Evolutionary conservation across 805 yeast species (phyloP).

Genomic region (Barnettozyma wickerhamii): DNA sequence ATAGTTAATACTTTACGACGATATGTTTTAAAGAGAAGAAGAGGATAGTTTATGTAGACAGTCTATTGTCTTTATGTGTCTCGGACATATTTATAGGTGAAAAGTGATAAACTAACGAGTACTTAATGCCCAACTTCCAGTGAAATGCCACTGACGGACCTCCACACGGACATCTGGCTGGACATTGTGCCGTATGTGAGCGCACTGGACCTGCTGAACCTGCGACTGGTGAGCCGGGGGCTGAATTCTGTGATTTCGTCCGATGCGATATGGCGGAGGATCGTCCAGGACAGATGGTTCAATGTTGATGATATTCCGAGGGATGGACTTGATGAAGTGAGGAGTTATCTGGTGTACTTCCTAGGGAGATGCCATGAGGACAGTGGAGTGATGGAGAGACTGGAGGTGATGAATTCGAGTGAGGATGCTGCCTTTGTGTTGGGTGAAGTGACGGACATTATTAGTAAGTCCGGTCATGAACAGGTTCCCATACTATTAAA

Average conservation of each 20-base stretch:
- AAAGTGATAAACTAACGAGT: no score
- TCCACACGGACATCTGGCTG: slow-evolving; percentile 20
- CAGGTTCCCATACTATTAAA: slow-evolving; percentile 12
- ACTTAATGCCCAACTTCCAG: not conserved
- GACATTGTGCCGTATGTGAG: slow-evolving; percentile 3
- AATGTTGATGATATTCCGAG: slow-evolving; percentile 8
- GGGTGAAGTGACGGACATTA: slow-evolving; percentile 8
- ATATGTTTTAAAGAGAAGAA: not conserved
- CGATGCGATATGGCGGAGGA: slow-evolving; percentile 15
- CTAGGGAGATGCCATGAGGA: slow-evolving; percentile 9
- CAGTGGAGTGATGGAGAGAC: not conserved
- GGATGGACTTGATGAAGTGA: not conserved
- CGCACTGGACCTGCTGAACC: slow-evolving; percentile 11
- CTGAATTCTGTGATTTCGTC: slow-evolving; percentile 5
- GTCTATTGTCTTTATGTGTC: no score
- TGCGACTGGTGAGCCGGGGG: slow-evolving; percentile 8
- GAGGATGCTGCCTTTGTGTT: slow-evolving; percentile 5
- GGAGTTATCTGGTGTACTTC: slow-evolving; percentile 3
- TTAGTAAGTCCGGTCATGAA: slow-evolving; percentile 3
- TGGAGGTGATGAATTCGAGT: not conserved
- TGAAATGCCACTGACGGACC: slow-evolving; percentile 10
- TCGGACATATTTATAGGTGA: no score
- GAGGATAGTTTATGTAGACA: no score
- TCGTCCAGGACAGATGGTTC: slow-evolving; percentile 15
- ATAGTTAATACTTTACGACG: not conserved